These are phyloP conservation scores for Liriodendron chinense DNA, from an alignment of 164 flowering plant genomes.

Conservation along the genomic window DNA sequence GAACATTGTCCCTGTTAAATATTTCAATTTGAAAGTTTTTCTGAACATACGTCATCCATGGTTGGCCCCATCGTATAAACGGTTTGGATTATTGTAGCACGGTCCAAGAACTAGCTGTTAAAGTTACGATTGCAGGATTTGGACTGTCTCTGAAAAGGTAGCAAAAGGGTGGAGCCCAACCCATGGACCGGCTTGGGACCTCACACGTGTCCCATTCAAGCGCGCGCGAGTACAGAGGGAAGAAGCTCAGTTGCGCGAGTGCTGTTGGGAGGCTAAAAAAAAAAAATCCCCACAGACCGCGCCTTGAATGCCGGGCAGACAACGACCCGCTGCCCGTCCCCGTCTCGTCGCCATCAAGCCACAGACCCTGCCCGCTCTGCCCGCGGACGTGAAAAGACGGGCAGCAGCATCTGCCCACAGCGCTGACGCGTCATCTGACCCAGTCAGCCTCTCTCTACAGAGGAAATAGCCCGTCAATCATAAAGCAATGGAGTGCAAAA, in stretches of 20 bases:
- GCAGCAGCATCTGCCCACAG: neutral
- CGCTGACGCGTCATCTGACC: neutral
- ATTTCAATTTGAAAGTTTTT: no score
- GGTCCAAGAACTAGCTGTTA: no score
- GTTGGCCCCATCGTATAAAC: no score
- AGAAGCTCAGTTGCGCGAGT: neutral
- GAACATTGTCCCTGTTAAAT: no score
- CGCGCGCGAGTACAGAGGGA: neutral
- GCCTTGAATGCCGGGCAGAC: neutral
- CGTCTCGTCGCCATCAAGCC: constrained; percentile 1
- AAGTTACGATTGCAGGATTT: no score
- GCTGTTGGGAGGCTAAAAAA: neutral
- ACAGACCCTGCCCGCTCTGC: neutral
- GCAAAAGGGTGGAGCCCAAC: neutral
- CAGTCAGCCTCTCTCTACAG: neutral
- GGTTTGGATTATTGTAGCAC: no score
- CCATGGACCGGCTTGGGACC: neutral
- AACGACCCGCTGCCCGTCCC: neutral
- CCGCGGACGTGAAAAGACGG: constrained; percentile 3
- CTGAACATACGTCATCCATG: no score
- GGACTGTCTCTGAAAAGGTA: neutral
- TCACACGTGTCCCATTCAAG: neutral
- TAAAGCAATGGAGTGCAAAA: constrained; percentile 7
- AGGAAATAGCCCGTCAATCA: constrained; percentile 1
- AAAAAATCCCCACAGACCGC: neutral